Evolutionary conservation across 2,329 filamentous ascomycete genomes (phyloP), one percentile per base, ranked within the genome.

Genomic region (Achaetomium macrosporum): DNA sequence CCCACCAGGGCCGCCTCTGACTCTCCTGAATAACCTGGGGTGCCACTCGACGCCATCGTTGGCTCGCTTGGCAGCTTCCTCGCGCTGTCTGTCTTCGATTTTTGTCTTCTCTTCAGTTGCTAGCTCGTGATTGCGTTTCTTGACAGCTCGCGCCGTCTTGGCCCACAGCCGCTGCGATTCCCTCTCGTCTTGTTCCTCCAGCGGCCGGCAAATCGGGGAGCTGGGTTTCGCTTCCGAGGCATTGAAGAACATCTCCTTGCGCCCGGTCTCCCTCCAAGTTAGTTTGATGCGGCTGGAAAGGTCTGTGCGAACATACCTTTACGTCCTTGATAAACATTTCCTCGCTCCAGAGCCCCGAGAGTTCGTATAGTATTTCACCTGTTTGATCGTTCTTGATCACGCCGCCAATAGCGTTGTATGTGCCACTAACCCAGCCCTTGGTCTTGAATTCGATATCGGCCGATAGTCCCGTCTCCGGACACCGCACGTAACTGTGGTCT

Each of bases 391-490:
- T 89, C 70, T 87, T 95, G 72, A 99, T 95, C 39, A 78, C 84
- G 9, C 93, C 93, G 9, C 90, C 90, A 63, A 99, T 96, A 36
- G 90, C 90, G 66, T 99, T 96, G 71, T 99, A 99, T 1, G 88
- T 93, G 8, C 93, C 93, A 48, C 90, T 86, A 59, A 99, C 92
- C 81, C 95, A 99, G 5, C 93, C 93, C 71, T 97, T 97, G 48
- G 90, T 95, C 74, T 97, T 97, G 79, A 99, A 99, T 61, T 99
- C 93, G 56, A 99, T 84, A 67, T 99, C 92, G 55, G 90, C 92
- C 25, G 84, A 81, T 16, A 99, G 77, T 53, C 90, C 85, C 16
- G 90, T 81, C 68, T 97, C 92, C 0, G 92, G 90, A 68, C 93
- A 97, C 60, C 85, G 82, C 17, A 99, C 88, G 63, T 90, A 89